Evolutionary conservation across 2,329 filamentous ascomycete species (phyloP).

Genomic region (Cercospora sp.): DNA sequence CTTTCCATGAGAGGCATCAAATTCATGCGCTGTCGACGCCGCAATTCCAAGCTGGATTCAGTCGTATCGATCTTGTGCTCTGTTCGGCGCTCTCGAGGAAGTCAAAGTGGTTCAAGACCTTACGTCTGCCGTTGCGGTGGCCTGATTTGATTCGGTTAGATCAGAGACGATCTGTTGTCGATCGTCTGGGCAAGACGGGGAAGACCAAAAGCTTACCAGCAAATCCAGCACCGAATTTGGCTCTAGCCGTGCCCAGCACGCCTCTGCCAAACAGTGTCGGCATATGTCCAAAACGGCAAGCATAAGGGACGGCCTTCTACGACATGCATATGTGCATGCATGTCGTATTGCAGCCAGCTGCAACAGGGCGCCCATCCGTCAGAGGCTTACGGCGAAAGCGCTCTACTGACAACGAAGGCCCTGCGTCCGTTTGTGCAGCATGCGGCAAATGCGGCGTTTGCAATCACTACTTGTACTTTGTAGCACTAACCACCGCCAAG

Average conservation of each 20-base stretch:
- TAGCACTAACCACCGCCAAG: not conserved
- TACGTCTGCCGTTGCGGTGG: slow-evolving; percentile 12
- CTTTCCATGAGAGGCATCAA: not conserved
- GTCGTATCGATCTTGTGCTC: not conserved
- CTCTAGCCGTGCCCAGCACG: slow-evolving; percentile 7
- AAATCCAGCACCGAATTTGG: not conserved
- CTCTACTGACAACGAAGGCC: not conserved
- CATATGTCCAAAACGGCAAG: not conserved
- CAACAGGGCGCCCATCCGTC: not conserved
- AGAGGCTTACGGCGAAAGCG: not conserved
- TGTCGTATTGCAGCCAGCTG: not conserved
- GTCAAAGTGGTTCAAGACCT: not conserved
- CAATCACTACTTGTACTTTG: not conserved
- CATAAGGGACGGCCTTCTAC: not conserved
- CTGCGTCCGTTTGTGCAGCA: not conserved
- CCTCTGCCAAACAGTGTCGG: not conserved
- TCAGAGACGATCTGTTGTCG: slow-evolving; percentile 1
- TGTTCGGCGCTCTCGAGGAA: not conserved
- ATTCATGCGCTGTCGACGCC: not conserved
- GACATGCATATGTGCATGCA: not conserved
- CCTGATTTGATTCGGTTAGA: not conserved
- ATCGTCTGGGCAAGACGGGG: slow-evolving; percentile 11
- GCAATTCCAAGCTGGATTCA: not conserved
- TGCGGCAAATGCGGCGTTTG: not conserved
- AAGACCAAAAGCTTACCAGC: not conserved